Evolutionary conservation across 129 eudicot genomes (phyloP).

Genomic region (Artemisia annua): DNA sequence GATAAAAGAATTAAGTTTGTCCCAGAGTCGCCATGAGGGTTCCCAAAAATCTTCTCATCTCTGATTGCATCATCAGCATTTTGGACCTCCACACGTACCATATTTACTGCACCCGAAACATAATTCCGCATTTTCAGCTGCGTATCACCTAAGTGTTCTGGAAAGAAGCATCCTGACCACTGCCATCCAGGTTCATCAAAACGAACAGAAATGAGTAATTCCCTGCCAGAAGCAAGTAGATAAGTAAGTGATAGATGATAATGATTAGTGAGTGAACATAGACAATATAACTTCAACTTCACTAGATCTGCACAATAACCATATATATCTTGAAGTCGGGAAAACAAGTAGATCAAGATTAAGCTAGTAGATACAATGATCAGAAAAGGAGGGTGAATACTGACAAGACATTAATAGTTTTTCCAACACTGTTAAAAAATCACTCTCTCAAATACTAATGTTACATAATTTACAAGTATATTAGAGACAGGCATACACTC

Average conservation of each 20-base stretch:
- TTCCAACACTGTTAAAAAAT: background rate
- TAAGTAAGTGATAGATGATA: constrained; percentile 4
- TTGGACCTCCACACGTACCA: constrained; percentile 96
- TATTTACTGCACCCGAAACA: constrained; percentile 62
- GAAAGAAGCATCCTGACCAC: constrained; percentile 97
- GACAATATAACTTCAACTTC: background rate
- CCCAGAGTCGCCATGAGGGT: constrained; percentile 75
- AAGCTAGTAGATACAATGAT: background rate
- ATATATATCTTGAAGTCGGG: background rate
- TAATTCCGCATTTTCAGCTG: constrained; percentile 86
- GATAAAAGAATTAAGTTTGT: constrained; percentile 83
- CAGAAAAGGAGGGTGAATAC: constrained; percentile 7
- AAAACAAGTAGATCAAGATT: background rate
- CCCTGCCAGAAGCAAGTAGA: constrained; percentile 50
- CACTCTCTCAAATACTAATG: no score
- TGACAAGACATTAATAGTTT: background rate
- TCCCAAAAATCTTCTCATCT: constrained; percentile 76
- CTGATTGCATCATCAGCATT: constrained; percentile 78
- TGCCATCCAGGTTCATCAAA: constrained; percentile 95
- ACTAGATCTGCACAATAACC: background rate
- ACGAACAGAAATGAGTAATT: constrained; percentile 71
- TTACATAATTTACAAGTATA: no score
- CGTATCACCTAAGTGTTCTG: constrained; percentile 93
- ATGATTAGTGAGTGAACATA: constrained; percentile 6
- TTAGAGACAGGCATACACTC: no score